Evolutionary conservation across 768 basidiomycete species (phyloP).

Genomic region (Sporobolomyces phaffii): DNA sequence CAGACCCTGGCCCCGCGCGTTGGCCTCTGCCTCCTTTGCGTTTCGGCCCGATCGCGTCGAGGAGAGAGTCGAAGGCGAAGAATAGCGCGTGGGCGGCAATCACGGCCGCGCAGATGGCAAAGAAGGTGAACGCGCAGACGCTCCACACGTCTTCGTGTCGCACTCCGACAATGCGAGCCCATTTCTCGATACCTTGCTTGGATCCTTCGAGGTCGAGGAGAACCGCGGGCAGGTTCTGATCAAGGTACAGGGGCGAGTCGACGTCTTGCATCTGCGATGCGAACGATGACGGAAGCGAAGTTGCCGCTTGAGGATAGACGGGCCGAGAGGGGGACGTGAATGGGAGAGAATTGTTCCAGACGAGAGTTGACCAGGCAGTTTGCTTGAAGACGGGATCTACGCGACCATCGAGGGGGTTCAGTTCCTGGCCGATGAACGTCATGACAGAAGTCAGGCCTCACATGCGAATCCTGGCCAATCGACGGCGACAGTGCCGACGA

Average conservation of each 20-base stretch:
- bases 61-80: conserved; percentile 61
- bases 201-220: conserved; percentile 56
- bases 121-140: conserved; percentile 74
- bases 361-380: conserved; percentile 74
- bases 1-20: background rate
- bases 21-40: conserved; percentile 41
- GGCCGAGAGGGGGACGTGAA: conserved; percentile 22
- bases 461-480: conserved; percentile 90
- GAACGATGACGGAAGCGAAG: conserved; percentile 52
- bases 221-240: conserved; percentile 61
- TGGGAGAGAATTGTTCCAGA: conserved; percentile 43
- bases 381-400: conserved; percentile 82
- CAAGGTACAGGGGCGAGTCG: conserved; percentile 69
- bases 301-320: conserved; percentile 13
- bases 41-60: conserved; percentile 48
- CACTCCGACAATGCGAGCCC: conserved; percentile 76
- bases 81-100: conserved; percentile 63
- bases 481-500: conserved; percentile 86
- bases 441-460: too few relatives aligned
- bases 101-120: conserved; percentile 62
- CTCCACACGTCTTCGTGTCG: conserved; percentile 69
- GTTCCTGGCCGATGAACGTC: too few relatives aligned
- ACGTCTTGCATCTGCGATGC: conserved; percentile 65
- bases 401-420: too few relatives aligned
- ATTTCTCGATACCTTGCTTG: conserved; percentile 64